Base-by-base conservation (phyloP, 768 basidiomycete genomes). In the Boletus bicolor region DNA sequence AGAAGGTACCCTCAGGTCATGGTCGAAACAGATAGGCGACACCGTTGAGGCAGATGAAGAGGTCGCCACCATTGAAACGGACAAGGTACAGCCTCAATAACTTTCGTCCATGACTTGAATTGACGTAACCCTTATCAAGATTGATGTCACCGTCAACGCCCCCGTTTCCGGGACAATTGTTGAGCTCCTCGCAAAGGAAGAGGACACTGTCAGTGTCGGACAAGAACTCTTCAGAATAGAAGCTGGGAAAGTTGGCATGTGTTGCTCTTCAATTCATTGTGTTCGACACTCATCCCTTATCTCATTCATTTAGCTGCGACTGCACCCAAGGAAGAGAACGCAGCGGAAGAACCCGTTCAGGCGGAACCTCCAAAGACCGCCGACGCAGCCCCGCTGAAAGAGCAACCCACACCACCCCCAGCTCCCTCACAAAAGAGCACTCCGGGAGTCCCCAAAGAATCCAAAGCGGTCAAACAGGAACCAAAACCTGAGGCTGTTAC, bases 11-110 rank as follows among this genome's bases (percentile, higher is more conserved):
- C 79, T 99, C 49, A 97, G 94, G 76, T 79, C 89, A 28, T 99
- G 93, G 93, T 79, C 82, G 63, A 98, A 98, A 77, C 83, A 95
- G 73, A 86, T 90, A 49, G 96, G 96, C 14, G 96, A 99, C 69
- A 81, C 77, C 55, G 94, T 98, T 53, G 82, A 86, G 69, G 87
- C 79, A 30, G 96, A 98, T 69, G 96, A 98, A 75, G 96, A 99
- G 76, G 81, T 99, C 42, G 96, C 93, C 15, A 96, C 93, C 44
- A 98, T 98, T 61, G 96, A 98, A 77, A 99, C 96, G 8, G 96
- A 99, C 80, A 98, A 98, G 88, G 96, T 92, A 57, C 14, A 30
- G 32, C 44, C 32, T 36, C 39, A 3, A 32, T 45, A 7, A 41
- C 41, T 32, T 43, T 17, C 19, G 26, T n/a, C 26, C 35, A 12